Percentiles rank a stretch among this genome's conserved stretches.
Evolutionary conservation across 805 yeast species (phyloP).

Genomic region (Suhomyces prunicola): DNA sequence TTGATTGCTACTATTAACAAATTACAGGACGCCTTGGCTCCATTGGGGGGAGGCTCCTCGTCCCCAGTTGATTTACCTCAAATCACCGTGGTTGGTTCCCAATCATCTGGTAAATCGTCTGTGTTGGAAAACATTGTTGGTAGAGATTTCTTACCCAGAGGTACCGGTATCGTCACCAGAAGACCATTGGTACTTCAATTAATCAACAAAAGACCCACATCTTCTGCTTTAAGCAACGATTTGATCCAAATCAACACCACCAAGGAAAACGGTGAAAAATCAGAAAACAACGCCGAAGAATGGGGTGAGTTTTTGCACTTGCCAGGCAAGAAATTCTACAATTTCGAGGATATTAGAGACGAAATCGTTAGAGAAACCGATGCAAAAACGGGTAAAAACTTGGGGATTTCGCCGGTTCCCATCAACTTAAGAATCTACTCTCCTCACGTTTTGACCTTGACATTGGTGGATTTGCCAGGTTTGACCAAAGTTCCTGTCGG

Average conservation of each 20-base stretch:
- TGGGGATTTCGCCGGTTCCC: conserved; percentile 89
- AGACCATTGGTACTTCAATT: conserved; percentile 82
- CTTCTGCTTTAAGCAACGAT: conserved; percentile 25
- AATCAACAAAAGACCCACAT: conserved; percentile 58
- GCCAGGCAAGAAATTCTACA: conserved; percentile 83
- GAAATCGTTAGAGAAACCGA: conserved; percentile 94
- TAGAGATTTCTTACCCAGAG: conserved; percentile 86
- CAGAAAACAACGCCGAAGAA: conserved; percentile 75
- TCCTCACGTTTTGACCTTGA: conserved; percentile 89
- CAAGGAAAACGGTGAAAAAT: conserved; percentile 44
- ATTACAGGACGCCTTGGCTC: conserved; percentile 80
- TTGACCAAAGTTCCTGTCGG: conserved; percentile 98
- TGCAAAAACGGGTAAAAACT: conserved; percentile 72
- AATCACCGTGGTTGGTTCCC: conserved; percentile 93
- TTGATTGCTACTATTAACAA: conserved; percentile 76
- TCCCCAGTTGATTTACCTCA: conserved; percentile 94
- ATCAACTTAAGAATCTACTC: conserved; percentile 90
- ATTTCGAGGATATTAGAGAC: conserved; percentile 81
- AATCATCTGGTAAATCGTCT: conserved; percentile 84
- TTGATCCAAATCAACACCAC: conserved; percentile 44
- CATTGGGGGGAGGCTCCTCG: conserved; percentile 55
- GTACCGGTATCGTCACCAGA: conserved; percentile 90
- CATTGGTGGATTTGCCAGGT: conserved; percentile 96
- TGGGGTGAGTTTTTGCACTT: conserved; percentile 98
- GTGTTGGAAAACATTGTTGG: conserved; percentile 90